Base-by-base conservation (phyloP, 2,329 filamentous ascomycete species). In the Periconia digitata region DNA sequence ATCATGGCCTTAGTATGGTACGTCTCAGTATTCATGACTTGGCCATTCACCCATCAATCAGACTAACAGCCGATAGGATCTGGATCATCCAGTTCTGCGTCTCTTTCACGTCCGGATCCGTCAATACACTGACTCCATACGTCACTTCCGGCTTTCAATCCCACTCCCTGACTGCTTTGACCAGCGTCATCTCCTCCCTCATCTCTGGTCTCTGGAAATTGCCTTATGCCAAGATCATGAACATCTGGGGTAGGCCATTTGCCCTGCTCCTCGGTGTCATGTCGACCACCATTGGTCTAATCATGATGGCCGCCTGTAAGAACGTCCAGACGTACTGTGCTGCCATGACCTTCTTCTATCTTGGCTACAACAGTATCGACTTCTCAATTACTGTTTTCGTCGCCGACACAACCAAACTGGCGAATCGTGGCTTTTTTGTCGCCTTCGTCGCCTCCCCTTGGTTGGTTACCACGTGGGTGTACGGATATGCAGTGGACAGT, bases 301-400 rank as follows among this genome's bases (percentile, higher is more conserved):
- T 87, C 44, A 76, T 90, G 71, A 87, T 88, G 78, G 87, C 87
- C 6, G 77, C 74, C 1, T 87, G 81, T 67, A 76, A 78, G 8
- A 80, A 80, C 49, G 78, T 87, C 21, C 68, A 80, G 53, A 82
- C 79, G 0, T 89, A 85, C 66, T 83, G 81, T 40, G 85, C 85
- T 3, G 84, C 82, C 2, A 77, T 84, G 53, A 84, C 87, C 1
- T 86, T 90, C 62, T 88, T 85, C 63, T 79, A 79, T 44, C 79
- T 87, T 32, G 86, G 86, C 10, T 69, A 61, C 50, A 79, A 80
- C 22, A 83, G 82, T 6, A 72, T 88, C 37, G 78, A 77, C 49
- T 87, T 86, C 60, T 79, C 79, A 36, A 74, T 88, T 22, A 80
- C 79, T 46, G 80, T 89, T 24, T 84, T 89, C 57, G 81, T 87